phyloP scores from a whole-genome alignment of 352 stramenopile genomes.

The Phytopythium chamaehyphon region DNA sequence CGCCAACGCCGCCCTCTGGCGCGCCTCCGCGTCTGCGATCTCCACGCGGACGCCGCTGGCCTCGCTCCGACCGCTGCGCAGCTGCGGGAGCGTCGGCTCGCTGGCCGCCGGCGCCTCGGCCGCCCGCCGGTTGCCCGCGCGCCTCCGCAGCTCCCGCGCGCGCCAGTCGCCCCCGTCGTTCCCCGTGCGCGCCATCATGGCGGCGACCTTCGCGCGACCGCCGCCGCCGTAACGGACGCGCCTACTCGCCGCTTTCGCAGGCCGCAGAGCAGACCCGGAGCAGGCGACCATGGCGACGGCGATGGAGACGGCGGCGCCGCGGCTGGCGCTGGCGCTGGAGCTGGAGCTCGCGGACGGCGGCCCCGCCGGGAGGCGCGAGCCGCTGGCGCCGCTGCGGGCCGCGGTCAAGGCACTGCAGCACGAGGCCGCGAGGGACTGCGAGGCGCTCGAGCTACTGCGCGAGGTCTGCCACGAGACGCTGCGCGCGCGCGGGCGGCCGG shows the following conservation, averaged over 20 bases:
- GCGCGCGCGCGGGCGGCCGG: neutral
- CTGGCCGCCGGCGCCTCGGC: neutral
- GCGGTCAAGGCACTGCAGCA: slow-evolving; percentile 49
- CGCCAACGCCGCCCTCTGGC: slow-evolving; percentile 31
- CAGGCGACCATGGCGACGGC: neutral
- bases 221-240: slow-evolving; percentile 1
- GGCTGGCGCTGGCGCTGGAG: slow-evolving; percentile 19
- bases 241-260: neutral
- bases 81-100: slow-evolving; percentile 23
- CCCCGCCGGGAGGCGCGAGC: too few relatives aligned
- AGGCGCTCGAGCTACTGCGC: slow-evolving; percentile 45
- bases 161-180: slow-evolving; percentile 16
- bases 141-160: slow-evolving; percentile 44
- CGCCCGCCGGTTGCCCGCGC: slow-evolving; percentile 36
- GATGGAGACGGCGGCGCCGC: neutral
- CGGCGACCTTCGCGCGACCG: slow-evolving; percentile 31
- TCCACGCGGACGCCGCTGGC: slow-evolving; percentile 46
- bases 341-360: slow-evolving; percentile 5
- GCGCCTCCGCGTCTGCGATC: slow-evolving; percentile 43
- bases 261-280: too few relatives aligned
- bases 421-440: slow-evolving; percentile 37
- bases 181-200: slow-evolving; percentile 3
- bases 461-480: slow-evolving; percentile 67
- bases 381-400: slow-evolving; percentile 33
- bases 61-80: slow-evolving; percentile 36